phyloP scores from a whole-genome alignment of 805 yeast genomes.

The Myxozyma kluyveri region DNA sequence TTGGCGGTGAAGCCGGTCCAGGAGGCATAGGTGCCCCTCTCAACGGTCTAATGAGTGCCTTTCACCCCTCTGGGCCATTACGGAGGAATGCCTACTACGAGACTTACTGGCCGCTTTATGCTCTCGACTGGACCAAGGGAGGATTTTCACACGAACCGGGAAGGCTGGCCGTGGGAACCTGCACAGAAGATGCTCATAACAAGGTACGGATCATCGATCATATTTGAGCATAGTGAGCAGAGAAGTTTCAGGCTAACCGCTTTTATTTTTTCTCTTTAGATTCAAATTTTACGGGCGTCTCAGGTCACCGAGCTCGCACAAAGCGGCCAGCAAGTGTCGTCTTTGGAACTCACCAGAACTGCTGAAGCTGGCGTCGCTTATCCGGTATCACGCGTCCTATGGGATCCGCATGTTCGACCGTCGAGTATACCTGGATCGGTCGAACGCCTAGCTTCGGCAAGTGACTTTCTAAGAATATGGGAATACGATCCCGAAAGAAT shows the following conservation, averaged over 20 bases:
- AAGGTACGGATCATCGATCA: conserved; percentile 41
- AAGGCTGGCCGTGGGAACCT: conserved; percentile 67
- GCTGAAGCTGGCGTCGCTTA: conserved; percentile 57
- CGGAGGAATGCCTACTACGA: conserved; percentile 44
- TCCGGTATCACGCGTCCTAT: conserved; percentile 69
- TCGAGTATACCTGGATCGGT: conserved; percentile 30
- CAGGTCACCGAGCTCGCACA: conserved; percentile 10
- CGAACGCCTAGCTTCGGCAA: conserved; percentile 61
- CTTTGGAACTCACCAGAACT: conserved; percentile 46
- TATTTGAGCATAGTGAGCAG: no score
- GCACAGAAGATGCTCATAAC: conserved; percentile 73
- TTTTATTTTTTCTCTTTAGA: conserved; percentile 5
- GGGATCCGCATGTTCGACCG: conserved; percentile 55
- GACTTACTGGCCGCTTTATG: conserved; percentile 50
- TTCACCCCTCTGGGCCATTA: not conserved
- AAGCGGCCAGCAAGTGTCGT: conserved; percentile 34
- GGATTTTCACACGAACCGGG: conserved; percentile 41
- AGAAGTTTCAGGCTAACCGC: not conserved
- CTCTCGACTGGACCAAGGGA: conserved; percentile 52
- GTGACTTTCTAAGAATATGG: conserved; percentile 70
- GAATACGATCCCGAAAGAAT: conserved; percentile 43
- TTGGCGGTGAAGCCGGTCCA: no score
- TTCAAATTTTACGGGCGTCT: conserved; percentile 34
- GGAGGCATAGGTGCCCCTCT: not conserved
- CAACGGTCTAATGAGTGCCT: not conserved